Base-by-base conservation (phyloP, 169 alveolate genomes). In the Cryptosporidium felis region DNA sequence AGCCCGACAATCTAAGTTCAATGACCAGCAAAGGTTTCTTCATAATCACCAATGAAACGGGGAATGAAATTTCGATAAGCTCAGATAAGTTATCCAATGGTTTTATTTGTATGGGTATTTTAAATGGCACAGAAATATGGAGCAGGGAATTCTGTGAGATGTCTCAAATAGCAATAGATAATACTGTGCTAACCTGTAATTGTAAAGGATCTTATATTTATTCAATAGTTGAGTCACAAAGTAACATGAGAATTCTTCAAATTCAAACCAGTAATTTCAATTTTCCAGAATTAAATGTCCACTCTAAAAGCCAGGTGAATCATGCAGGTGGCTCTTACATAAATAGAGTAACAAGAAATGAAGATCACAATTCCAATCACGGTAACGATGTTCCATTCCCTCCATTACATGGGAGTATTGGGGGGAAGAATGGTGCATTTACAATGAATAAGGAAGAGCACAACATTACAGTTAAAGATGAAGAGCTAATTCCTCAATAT, bases 61-160 rank as follows among this genome's bases (percentile, higher is more conserved):
- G 49, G 16, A 65, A 65, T 46, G 81, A 65, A 46, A 44, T 65
- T 28, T 44, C 49, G 40, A 65, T 65, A 5, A 65, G 32, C 2
- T 65, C 81, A 6, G 28, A 28, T 44, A 65, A 46, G 21, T 18
- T 45, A 9, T 46, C 81, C 26, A 45, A 30, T 21, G 81, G 62
- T 16, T 65, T 36, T 46, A 49, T 45, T 8, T 65, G 81, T 44
- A 65, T 65, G 81, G 81, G 81, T 3, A 6, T 65, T 23, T 46
- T 65, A 26, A 65, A 65, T 28, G 81, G 81, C 14, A 65, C 81
- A 8, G 81, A 65, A 28, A 65, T 65, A 26, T 65, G 81, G 81
- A 65, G 81, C 36, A 10, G 51, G 49, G 81, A 65, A 49, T 65
- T 65, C 49, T 65, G 81, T 12, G 81, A 65, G 34, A 49, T 28